Conservation (phyloP, 176 grass and related monocot genomes). For the Pontederia paniculata region DNA sequence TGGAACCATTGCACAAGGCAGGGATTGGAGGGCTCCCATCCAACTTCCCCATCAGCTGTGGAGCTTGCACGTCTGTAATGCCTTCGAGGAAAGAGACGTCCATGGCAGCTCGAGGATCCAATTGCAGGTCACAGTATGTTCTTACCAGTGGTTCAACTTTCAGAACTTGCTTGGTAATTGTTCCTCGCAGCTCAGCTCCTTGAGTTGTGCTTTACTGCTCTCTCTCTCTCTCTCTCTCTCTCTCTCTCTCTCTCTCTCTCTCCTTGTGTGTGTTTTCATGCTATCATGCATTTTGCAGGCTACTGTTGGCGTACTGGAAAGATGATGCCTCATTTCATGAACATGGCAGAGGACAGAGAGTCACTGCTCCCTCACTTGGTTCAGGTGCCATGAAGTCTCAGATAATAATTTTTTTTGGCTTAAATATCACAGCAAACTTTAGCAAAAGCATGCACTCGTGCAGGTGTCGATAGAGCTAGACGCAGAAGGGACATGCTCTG, state of each 20-base stretch:
- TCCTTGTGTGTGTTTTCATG: background rate
- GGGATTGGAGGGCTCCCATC: slow-evolving; percentile 57
- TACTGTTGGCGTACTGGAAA: slow-evolving; percentile 63
- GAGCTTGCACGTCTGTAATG: slow-evolving; percentile 66
- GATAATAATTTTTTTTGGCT: background rate
- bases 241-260: too few relatives aligned
- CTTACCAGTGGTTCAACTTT: slow-evolving; percentile 92
- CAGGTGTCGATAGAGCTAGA: slow-evolving; percentile 64
- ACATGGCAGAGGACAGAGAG: slow-evolving; percentile 25
- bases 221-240: too few relatives aligned
- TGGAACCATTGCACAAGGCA: slow-evolving; percentile 13
- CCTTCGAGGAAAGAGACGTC: slow-evolving; percentile 65
- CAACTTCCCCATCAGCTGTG: slow-evolving; percentile 66
- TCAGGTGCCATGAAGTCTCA: slow-evolving; percentile 25
- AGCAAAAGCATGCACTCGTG: background rate
- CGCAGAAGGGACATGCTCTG: slow-evolving; percentile 27
- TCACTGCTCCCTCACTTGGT: slow-evolving; percentile 56
- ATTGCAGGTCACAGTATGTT: slow-evolving; percentile 67
- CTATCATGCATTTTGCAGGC: slow-evolving; percentile 19
- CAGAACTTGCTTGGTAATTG: slow-evolving; percentile 75
- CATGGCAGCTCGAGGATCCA: slow-evolving; percentile 29
- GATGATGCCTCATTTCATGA: slow-evolving; percentile 91
- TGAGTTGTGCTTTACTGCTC: too few relatives aligned
- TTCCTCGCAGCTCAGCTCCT: too few relatives aligned
- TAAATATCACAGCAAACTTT: background rate